Evolutionary conservation across 2,329 filamentous ascomycete genomes (phyloP).

Genomic region (Torrubiella hemipterigena): DNA sequence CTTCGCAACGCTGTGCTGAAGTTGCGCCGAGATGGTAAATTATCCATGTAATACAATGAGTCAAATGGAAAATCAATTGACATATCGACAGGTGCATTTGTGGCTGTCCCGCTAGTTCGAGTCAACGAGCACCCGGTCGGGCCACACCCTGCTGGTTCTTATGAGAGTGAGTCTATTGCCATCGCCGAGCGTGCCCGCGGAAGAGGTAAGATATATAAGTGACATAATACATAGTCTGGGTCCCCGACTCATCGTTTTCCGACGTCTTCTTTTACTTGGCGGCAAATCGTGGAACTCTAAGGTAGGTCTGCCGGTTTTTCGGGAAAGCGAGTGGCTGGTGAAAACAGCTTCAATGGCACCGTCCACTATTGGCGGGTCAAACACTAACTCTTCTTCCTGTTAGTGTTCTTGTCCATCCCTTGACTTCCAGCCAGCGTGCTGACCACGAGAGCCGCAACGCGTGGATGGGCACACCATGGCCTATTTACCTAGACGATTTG

Average conservation of each 20-base stretch:
- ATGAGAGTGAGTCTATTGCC: conserved; percentile 15
- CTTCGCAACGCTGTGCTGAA: conserved; percentile 19
- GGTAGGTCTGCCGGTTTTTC: too few species aligned
- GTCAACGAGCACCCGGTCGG: conserved; percentile 20
- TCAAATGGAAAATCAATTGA: not conserved
- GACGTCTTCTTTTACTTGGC: conserved; percentile 22
- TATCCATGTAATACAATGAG: fast-evolving
- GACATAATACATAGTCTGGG: conserved; percentile 13
- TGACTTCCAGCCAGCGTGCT: conserved; percentile 16
- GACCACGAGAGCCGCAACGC: conserved; percentile 20
- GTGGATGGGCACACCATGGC: conserved; percentile 21
- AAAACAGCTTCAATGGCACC: fast-evolving
- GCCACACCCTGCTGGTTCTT: conserved; percentile 20
- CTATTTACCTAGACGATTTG: conserved; percentile 17
- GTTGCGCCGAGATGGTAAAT: conserved; percentile 18
- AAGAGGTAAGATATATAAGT: not conserved
- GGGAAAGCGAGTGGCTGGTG: too few species aligned
- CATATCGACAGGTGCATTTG: conserved; percentile 15
- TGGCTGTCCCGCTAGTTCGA: conserved; percentile 18
- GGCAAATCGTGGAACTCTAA: conserved; percentile 17
- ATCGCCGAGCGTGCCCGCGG: not conserved
- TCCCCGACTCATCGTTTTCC: conserved; percentile 20
- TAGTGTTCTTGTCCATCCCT: conserved; percentile 19
- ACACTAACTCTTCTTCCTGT: too few species aligned
- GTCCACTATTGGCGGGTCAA: not conserved